Conservation (phyloP, 2,329 filamentous ascomycete genomes). For the Aureobasidium sp. region DNA sequence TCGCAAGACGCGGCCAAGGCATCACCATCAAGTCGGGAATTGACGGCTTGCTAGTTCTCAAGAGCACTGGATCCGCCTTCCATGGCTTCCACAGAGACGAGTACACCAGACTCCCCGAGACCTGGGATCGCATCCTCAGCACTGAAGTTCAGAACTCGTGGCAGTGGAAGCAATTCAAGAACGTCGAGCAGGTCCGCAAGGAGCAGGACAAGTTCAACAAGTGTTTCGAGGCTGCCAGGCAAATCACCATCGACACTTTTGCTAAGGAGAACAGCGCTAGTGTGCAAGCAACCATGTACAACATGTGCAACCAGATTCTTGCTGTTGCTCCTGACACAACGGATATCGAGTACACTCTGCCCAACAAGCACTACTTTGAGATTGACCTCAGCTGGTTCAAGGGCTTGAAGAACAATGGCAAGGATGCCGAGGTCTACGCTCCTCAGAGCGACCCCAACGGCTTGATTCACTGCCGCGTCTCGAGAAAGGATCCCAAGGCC, state of each 20-base stretch:
- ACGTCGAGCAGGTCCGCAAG: constrained; percentile 59
- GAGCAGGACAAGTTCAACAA: constrained; percentile 63
- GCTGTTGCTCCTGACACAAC: constrained; percentile 64
- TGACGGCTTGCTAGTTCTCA: constrained; percentile 77
- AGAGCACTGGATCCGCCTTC: constrained; percentile 95
- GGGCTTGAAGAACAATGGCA: constrained; percentile 86
- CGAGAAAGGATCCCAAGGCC: constrained; percentile 43
- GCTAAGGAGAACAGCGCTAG: constrained; percentile 85
- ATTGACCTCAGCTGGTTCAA: constrained; percentile 97
- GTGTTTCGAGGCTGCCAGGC: constrained; percentile 69
- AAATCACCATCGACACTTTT: constrained; percentile 86
- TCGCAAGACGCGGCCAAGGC: constrained; percentile 58
- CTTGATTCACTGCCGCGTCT: constrained; percentile 88
- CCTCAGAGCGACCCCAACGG: constrained; percentile 92
- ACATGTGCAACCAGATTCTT: constrained; percentile 88
- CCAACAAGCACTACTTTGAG: constrained; percentile 99
- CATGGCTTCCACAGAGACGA: constrained; percentile 90
- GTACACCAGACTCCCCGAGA: constrained; percentile 83
- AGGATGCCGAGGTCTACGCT: constrained; percentile 90
- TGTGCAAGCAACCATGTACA: constrained; percentile 98
- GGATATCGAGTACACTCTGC: constrained; percentile 72
- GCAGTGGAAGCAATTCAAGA: constrained; percentile 70
- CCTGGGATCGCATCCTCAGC: constrained; percentile 90
- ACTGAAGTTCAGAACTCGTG: constrained; percentile 85
- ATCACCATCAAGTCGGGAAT: constrained; percentile 74